Conservation (phyloP, 208 protist genomes). For the Trypanosoma mega region DNA sequence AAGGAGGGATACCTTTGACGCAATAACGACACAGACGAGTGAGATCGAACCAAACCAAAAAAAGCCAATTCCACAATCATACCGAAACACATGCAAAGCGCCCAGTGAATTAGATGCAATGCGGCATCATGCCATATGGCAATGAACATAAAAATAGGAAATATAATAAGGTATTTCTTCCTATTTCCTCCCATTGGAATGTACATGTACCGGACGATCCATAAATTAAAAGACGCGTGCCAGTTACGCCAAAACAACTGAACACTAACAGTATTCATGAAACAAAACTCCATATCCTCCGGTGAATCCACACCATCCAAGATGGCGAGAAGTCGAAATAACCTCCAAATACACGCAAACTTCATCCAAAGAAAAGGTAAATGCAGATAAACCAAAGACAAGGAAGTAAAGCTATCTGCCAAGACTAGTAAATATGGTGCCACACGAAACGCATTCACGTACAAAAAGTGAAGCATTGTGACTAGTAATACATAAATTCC, state of each 20-base stretch:
- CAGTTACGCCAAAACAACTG: slow-evolving; percentile 91
- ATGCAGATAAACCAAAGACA: slow-evolving; percentile 39
- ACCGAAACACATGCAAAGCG: slow-evolving; percentile 43
- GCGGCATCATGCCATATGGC: slow-evolving; percentile 92
- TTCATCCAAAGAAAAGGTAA: slow-evolving; percentile 66
- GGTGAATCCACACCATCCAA: slow-evolving; percentile 72
- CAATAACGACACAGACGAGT: too few relatives aligned
- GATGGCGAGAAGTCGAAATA: slow-evolving; percentile 60
- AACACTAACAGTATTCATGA: slow-evolving; percentile 72
- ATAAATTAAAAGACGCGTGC: slow-evolving; percentile 93
- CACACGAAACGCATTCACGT: slow-evolving; percentile 45
- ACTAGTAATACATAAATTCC: slow-evolving; percentile 25
- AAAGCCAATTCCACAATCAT: too few relatives aligned
- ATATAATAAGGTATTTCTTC: slow-evolving; percentile 55
- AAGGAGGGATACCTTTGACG: too few relatives aligned
- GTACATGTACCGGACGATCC: slow-evolving; percentile 91
- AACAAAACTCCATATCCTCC: slow-evolving; percentile 83
- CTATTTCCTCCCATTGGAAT: slow-evolving; percentile 68
- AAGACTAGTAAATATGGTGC: slow-evolving; percentile 19
- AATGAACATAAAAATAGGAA: slow-evolving; percentile 93
- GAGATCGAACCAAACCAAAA: too few relatives aligned
- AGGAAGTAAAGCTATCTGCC: slow-evolving; percentile 9
- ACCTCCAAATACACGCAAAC: slow-evolving; percentile 79
- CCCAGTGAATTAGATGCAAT: slow-evolving; percentile 76
- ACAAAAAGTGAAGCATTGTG: slow-evolving; percentile 43